Evolutionary conservation across 2,329 filamentous ascomycete genomes (phyloP).

Genomic region (Byssothecium circinans): DNA sequence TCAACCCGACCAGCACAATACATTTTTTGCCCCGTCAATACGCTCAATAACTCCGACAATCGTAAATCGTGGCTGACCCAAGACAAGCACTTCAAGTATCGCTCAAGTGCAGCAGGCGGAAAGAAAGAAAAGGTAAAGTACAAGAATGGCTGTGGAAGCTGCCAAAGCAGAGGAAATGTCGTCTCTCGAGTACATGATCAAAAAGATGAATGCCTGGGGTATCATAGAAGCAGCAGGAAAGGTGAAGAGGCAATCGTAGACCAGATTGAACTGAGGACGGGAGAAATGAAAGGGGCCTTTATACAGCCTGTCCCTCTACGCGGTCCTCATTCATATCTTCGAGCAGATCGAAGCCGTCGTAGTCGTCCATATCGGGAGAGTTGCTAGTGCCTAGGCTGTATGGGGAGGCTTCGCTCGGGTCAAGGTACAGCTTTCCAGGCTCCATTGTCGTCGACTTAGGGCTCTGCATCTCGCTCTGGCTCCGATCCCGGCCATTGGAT

Average conservation of each 20-base stretch:
- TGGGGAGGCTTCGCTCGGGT: slow-evolving; percentile 19
- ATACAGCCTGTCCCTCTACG: slow-evolving; percentile 8
- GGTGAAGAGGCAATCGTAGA: not conserved
- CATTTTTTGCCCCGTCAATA: too few relatives aligned
- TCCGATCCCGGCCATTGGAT: not conserved
- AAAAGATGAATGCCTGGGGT: not conserved
- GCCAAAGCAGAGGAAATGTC: not conserved
- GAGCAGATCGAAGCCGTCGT: slow-evolving; percentile 37
- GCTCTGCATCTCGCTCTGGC: slow-evolving; percentile 5
- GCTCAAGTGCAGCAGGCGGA: not conserved
- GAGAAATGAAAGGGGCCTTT: not conserved
- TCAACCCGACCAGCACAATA: too few relatives aligned
- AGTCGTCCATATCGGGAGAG: slow-evolving; percentile 22
- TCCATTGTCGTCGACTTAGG: slow-evolving; percentile 6
- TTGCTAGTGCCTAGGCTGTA: slow-evolving; percentile 13
- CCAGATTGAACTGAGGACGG: not conserved
- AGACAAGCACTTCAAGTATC: not conserved
- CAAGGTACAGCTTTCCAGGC: slow-evolving; percentile 3
- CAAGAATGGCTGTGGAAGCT: not conserved
- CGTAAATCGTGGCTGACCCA: not conserved
- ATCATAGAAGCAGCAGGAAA: slow-evolving; percentile 3
- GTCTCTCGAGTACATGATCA: not conserved
- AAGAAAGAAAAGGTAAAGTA: not conserved
- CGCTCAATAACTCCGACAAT: too few relatives aligned
- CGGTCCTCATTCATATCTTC: slow-evolving; percentile 33